Base-by-base conservation (phyloP, 108 stramenopile genomes). In the Licmophora abbreviata region DNA sequence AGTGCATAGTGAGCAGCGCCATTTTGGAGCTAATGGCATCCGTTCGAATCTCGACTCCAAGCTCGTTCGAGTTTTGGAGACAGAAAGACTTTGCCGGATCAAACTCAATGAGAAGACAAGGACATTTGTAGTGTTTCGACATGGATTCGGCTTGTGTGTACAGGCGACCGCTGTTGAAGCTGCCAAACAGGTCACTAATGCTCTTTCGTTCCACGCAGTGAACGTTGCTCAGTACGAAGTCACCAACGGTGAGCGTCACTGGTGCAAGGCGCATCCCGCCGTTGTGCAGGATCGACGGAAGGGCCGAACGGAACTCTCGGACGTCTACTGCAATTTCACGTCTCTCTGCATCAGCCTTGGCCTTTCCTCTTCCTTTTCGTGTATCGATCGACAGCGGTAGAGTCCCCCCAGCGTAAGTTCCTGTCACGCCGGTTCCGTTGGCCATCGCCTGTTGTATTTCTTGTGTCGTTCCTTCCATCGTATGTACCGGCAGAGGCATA, bases 151-250 rank as follows among this genome's bases (percentile, higher is more conserved):
- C 92, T 76, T 99, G 98, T 23, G 69, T 84, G 64, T 75, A 95
- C 22, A 99, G 69, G 35, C 98, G 57, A n/a, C 98, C 96, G 34
- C 80, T 87, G 1, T 76, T 77, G 63, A 99, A 93, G 27, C 85
- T 88, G 8, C 90, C 91, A 69, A 88, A 95, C 41, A 99, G 64
- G 64, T 99, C 98, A 50, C 87, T 74, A 38, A 99, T 76, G 48
- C 84, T 82, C 72, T 99, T 99, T 32, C 98, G 61, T 59, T 99
- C 98, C 0, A 99, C 76, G 43, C 94, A 95, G 38, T 97, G 83
- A 14, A 97, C 93, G 51, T 93, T 96, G 51, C 95, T 83, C 44
- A 99, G 64, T 3, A 99, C 88, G 48, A 88, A 99, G 66, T 99
- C 98, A 4, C 98, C 96, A 4, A 99, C 92, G 14, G 74, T 74